Evolutionary conservation across 768 basidiomycete genomes (phyloP), one percentile per base, ranked within the genome.

Genomic region (Suillus lakei): DNA sequence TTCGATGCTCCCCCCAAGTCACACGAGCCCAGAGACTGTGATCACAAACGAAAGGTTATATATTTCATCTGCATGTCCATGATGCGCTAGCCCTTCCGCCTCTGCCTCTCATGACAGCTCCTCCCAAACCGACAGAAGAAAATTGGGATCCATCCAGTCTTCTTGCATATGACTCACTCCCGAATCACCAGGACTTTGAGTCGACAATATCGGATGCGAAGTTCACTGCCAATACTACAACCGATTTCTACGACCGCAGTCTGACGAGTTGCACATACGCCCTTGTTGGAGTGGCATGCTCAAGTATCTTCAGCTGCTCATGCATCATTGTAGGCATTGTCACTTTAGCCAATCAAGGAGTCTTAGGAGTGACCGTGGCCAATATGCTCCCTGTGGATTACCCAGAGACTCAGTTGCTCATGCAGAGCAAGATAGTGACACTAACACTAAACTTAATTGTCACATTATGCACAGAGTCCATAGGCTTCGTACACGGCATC

Each of bases 381-480:
- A n/a, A n/a, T n/a, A n/a, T n/a, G n/a, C n/a, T n/a, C n/a, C n/a
- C n/a, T n/a, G n/a, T n/a, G n/a, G n/a, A n/a, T n/a, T n/a, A n/a
- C n/a, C n/a, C n/a, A n/a, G n/a, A n/a, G n/a, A n/a, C n/a, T n/a
- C n/a, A 28, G 26, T 3, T 26, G 64, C 5, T 28, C 18, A 63
- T 68, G 68, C 43, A 70, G 58, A 66, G 61, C n/a, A 71, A 78
- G 48, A 48, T 69, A 2, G 36, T 76, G 36, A 39, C 18, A 46
- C 69, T 78, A 6, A 70, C n/a, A 2, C 67, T 77, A 55, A 74
- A 72, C 26, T 43, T 74, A 15, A 66, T 77, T 60, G 70, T 77
- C 38, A 66, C 73, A 0, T 44, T 64, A 3, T 77, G 76, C 28
- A 77, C 75, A 13, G 76, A 77, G 41, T 70, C 77, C 3, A 74